phyloP scores from a whole-genome alignment of 176 grass and related monocot genomes.

The Sorghum bicolor region DNA sequence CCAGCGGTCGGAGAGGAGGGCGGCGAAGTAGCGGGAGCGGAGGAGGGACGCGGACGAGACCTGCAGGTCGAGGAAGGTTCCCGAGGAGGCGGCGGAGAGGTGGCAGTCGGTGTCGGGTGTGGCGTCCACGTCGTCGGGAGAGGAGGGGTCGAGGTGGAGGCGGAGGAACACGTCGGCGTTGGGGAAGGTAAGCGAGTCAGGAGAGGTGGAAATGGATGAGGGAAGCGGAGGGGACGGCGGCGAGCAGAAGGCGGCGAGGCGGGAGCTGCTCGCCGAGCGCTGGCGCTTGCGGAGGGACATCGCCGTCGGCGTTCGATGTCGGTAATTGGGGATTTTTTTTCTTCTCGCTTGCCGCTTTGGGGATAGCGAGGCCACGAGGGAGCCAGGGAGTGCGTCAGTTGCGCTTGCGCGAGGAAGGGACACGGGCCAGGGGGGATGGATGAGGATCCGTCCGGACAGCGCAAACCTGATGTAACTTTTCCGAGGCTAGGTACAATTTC shows the following conservation, averaged over 20 bases:
- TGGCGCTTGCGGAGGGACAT: slow-evolving; percentile 84
- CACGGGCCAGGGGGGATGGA: neutral
- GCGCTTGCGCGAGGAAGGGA: neutral
- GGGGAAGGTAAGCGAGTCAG: slow-evolving; percentile 41
- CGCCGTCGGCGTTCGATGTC: neutral
- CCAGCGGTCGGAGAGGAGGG: slow-evolving; percentile 56
- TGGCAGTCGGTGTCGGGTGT: neutral
- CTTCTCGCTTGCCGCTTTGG: neutral
- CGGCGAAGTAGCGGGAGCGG: slow-evolving; percentile 56
- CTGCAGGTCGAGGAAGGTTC: slow-evolving; percentile 7
- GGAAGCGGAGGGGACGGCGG: slow-evolving; percentile 11
- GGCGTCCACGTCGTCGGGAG: neutral
- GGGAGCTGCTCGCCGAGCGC: slow-evolving; percentile 61
- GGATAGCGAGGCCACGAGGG: neutral
- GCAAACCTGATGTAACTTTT: too few species aligned
- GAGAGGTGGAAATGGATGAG: neutral
- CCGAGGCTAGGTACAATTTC: too few species aligned
- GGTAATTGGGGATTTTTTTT: slow-evolving; percentile 13
- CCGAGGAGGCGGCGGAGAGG: neutral
- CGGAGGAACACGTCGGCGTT: slow-evolving; percentile 60
- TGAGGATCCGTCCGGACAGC: neutral
- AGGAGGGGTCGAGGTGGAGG: slow-evolving; percentile 44
- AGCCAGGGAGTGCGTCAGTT: neutral
- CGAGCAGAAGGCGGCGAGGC: slow-evolving; percentile 34
- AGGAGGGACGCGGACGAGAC: slow-evolving; percentile 46